Conservation (phyloP, 495 filamentous ascomycete species). For the Xylaria scruposa region DNA sequence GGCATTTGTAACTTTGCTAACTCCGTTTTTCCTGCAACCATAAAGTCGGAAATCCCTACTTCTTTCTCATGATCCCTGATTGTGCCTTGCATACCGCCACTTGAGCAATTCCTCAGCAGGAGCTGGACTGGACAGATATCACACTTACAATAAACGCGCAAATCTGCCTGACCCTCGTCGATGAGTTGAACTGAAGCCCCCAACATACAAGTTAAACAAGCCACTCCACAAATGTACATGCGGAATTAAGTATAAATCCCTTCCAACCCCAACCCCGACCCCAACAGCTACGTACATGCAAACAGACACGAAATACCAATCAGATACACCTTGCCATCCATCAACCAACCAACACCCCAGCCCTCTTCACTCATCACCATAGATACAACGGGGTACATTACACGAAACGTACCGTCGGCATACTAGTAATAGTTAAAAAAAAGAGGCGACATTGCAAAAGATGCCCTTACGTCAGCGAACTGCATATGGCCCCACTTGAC, state of each 20-base stretch:
- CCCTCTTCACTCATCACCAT: background rate
- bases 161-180: no score
- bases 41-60: background rate
- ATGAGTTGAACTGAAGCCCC: no score
- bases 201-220: no score
- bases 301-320: background rate
- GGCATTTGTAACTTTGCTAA: background rate
- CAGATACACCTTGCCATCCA: background rate
- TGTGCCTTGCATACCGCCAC: background rate
- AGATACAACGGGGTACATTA: background rate
- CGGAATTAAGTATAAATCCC: background rate
- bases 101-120: background rate
- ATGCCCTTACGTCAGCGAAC: conserved; percentile 9
- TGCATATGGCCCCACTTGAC: conserved; percentile 13
- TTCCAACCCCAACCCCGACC: background rate
- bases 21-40: background rate
- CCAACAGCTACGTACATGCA: background rate
- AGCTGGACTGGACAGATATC: background rate
- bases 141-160: background rate
- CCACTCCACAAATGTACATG: background rate
- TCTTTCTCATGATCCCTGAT: background rate
- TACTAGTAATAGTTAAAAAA: background rate
- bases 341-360: background rate
- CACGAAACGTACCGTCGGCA: background rate
- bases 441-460: background rate